Evolutionary conservation across 2,329 filamentous ascomycete species (phyloP), one percentile per base, ranked within the genome.

Genomic region (Sarocladium oryzae): DNA sequence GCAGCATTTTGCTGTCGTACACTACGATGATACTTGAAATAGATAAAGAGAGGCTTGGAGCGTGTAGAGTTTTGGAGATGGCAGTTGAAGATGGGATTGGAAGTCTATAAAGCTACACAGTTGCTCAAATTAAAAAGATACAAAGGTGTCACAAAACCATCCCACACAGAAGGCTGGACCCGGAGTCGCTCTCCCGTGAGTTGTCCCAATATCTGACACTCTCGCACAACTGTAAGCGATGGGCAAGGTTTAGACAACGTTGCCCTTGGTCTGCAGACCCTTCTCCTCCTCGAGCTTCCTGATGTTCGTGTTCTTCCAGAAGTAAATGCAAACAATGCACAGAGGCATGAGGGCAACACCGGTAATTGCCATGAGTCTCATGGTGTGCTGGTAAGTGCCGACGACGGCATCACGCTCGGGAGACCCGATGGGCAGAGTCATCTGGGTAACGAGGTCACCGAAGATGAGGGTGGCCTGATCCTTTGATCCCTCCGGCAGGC

Each of bases 401-500:
- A 82, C 78, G 57, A 84, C 81, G 1, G 76, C 81, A 20, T 71
- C 61, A 15, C 80, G 66, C 5, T 71, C 68, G 0, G 73, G 69
- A 6, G 63, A 72, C 10, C 75, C 76, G 52, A 69, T 62, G 0
- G 70, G 64, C 53, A 76, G 78, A 32, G 65, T 64, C 41, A 77
- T 61, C 54, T 84, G 81, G 9, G 70, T 68, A 1, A 64, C 67
- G 32, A 83, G 63, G 54, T 73, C 72, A 24, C 75, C 72, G 54
- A 79, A 68, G 32, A 69, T 68, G 8, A 52, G 53, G 7, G 56
- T 52, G 3, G 63, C 56, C 36, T 60, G 58, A 18, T 61, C 60
- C 58, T 71, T 69, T 32, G 57, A 60, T 2, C 60, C 63, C 6
- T 66, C 69, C 2, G 75, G 75, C 0, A 78, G 66, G 30, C 63